Percentiles rank a stretch among this genome's conserved stretches.
These are phyloP conservation scores for Solanum hybrid DNA, from an alignment of 305 asterid genomes.

Conservation along the genomic window DNA sequence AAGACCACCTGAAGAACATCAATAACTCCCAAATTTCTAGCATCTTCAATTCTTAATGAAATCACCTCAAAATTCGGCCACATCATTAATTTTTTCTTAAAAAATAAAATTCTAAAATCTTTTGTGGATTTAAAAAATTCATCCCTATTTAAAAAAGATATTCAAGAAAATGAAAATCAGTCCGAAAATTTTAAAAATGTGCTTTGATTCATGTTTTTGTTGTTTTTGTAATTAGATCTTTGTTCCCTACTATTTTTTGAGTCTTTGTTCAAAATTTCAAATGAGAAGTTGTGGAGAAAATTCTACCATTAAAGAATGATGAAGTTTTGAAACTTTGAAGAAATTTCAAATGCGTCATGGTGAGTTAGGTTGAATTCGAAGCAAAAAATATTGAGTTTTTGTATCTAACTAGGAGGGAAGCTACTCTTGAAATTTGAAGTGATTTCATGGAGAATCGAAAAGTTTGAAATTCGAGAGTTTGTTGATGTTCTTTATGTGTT, in stretches of 20 bases:
- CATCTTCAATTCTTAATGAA: neutral
- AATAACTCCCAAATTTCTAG: neutral
- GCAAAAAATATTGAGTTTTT: neutral
- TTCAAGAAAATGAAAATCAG: neutral
- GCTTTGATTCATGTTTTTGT: neutral
- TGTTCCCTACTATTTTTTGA: neutral
- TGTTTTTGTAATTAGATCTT: neutral
- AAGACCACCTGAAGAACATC: neutral
- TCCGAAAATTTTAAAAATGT: neutral
- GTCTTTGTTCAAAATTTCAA: neutral
- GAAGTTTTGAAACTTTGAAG: neutral
- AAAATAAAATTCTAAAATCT: no score
- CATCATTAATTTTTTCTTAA: neutral
- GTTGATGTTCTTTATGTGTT: neutral
- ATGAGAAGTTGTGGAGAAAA: neutral
- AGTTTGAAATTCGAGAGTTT: neutral
- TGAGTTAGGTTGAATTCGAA: neutral
- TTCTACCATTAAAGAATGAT: neutral
- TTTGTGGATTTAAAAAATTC: neutral
- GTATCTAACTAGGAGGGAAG: neutral
- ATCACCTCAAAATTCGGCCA: neutral
- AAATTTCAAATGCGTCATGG: neutral
- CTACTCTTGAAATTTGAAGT: neutral
- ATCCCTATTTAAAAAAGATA: neutral
- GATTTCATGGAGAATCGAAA: neutral